phyloP scores from a whole-genome alignment of 805 yeast species.

The Candida endomychidarum region DNA sequence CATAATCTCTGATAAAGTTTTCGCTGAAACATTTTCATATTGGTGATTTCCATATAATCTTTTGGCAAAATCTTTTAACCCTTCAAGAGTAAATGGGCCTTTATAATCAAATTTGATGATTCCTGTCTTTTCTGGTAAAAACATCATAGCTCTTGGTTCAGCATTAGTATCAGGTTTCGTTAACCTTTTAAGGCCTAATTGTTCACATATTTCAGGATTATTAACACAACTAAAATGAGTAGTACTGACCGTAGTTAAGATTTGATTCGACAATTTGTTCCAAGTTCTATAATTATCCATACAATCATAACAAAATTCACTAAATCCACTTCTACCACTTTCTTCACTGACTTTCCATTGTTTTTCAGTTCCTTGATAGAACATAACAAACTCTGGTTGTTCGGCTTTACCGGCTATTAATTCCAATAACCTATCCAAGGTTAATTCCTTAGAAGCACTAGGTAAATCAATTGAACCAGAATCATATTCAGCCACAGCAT shows the following conservation, averaged over 20 bases:
- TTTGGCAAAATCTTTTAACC: constrained; percentile 44
- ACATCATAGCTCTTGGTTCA: constrained; percentile 46
- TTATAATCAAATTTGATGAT: constrained; percentile 50
- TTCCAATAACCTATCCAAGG: constrained; percentile 43
- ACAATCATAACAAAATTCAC: constrained; percentile 47
- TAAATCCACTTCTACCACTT: constrained; percentile 35
- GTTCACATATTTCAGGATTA: constrained; percentile 50
- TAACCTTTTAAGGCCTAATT: constrained; percentile 46
- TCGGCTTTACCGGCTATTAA: constrained; percentile 51
- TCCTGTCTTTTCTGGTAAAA: constrained; percentile 52
- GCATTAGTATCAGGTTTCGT: constrained; percentile 14
- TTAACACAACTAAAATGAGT: constrained; percentile 63
- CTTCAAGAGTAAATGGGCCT: constrained; percentile 29
- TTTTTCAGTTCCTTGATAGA: constrained; percentile 60
- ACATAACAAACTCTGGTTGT: constrained; percentile 57
- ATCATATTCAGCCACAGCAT: constrained; percentile 49
- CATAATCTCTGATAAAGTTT: constrained; percentile 30
- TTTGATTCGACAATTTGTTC: constrained; percentile 54
- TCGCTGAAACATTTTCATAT: constrained; percentile 32
- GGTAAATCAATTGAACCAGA: constrained; percentile 35
- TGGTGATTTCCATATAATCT: constrained; percentile 48
- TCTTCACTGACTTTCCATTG: constrained; percentile 34
- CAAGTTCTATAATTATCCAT: constrained; percentile 53
- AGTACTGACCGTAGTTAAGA: constrained; percentile 37
- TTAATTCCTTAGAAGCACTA: constrained; percentile 40